Evolutionary conservation across 2,329 filamentous ascomycete genomes (phyloP).

Genomic region (Sporothrix brasiliensis): DNA sequence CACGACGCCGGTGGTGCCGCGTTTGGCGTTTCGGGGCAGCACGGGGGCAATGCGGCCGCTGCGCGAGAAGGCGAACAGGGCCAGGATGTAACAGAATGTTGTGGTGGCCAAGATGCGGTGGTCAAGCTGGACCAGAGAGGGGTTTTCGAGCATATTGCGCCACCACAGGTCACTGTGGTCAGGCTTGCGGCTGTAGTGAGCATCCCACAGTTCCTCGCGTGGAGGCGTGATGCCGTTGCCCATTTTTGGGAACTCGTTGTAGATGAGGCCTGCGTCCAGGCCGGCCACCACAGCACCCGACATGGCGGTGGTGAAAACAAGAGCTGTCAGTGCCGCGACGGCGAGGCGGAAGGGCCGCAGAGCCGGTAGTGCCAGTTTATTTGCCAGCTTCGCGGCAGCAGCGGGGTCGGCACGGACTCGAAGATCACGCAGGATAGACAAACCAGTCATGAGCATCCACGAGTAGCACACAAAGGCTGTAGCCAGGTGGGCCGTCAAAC

Average conservation of each 20-base stretch:
- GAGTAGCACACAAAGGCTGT: constrained; percentile 92
- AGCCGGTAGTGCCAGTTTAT: constrained; percentile 65
- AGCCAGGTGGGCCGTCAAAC: constrained; percentile 83
- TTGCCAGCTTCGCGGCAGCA: constrained; percentile 62
- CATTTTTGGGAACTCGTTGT: constrained; percentile 99
- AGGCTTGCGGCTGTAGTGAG: constrained; percentile 78
- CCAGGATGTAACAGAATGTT: constrained; percentile 79
- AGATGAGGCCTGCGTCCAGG: constrained; percentile 93
- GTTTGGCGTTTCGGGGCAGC: constrained; percentile 65
- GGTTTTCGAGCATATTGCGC: constrained; percentile 98
- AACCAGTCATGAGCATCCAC: constrained; percentile 89
- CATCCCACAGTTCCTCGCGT: constrained; percentile 77
- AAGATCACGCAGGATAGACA: constrained; percentile 78
- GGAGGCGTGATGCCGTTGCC: constrained; percentile 81
- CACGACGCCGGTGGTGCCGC: constrained; percentile 76
- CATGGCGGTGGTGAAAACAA: constrained; percentile 89
- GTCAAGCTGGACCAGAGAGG: constrained; percentile 90
- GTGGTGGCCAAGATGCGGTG: constrained; percentile 90
- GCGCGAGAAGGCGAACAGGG: constrained; percentile 79
- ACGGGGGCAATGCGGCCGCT: constrained; percentile 60
- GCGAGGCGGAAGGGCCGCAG: constrained; percentile 73
- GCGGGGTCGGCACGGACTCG: constrained; percentile 69
- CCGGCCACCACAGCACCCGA: constrained; percentile 93
- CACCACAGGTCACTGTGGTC: constrained; percentile 87
- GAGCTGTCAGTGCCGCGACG: constrained; percentile 67